phyloP scores from a whole-genome alignment of 2,329 filamentous ascomycete genomes.

The Metarhizium sp. region DNA sequence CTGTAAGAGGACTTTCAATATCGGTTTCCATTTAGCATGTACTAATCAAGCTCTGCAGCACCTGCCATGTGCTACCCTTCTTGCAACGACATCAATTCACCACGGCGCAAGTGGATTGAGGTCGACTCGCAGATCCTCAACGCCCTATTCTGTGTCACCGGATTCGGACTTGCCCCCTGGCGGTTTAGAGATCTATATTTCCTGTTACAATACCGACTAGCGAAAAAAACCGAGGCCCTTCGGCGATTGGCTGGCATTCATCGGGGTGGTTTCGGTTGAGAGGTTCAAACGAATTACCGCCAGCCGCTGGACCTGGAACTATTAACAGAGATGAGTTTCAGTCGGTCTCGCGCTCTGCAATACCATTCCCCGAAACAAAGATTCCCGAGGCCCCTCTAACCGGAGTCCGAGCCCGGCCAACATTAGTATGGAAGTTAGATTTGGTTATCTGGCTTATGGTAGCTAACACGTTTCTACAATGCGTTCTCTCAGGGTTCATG shows the following conservation, averaged over 20 bases:
- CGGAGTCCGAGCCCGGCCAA: constrained; percentile 57
- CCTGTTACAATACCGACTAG: constrained; percentile 54
- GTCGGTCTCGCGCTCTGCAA: constrained; percentile 23
- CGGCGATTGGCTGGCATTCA: constrained; percentile 66
- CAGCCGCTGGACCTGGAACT: constrained; percentile 42
- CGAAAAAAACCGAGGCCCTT: constrained; percentile 44
- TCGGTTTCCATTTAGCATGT: neutral
- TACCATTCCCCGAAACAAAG: constrained; percentile 56
- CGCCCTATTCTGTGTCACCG: constrained; percentile 77
- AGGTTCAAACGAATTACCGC: constrained; percentile 51
- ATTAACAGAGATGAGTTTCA: constrained; percentile 31
- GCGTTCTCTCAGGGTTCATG: constrained; percentile 68
- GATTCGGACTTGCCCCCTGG: constrained; percentile 78
- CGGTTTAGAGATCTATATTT: constrained; percentile 72
- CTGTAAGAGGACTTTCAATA: constrained; percentile 9
- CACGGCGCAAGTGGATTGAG: constrained; percentile 78
- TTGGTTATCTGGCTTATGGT: constrained; percentile 72
- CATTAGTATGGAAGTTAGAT: constrained; percentile 66
- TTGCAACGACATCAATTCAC: constrained; percentile 65
- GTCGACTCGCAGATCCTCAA: constrained; percentile 72
- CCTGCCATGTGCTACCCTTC: constrained; percentile 63
- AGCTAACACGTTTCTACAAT: constrained; percentile 70
- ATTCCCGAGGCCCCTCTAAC: constrained; percentile 62
- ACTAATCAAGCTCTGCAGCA: constrained; percentile 18
- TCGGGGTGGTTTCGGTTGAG: constrained; percentile 64